Evolutionary conservation across 441 rosid genomes (phyloP), one percentile per base, ranked within the genome.

Genomic region (Oxalis stricta): DNA sequence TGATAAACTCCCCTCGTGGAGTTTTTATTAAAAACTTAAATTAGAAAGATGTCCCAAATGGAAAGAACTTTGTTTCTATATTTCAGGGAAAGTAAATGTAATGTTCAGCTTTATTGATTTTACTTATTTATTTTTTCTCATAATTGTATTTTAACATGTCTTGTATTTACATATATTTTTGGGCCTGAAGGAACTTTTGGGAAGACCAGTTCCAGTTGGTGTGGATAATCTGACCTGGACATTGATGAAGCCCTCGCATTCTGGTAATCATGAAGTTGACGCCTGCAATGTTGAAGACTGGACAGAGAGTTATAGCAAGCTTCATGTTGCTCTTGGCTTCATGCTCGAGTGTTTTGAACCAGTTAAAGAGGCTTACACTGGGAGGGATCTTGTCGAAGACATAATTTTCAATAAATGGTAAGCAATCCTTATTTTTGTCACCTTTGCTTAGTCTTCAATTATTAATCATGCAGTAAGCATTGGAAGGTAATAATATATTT

Each of bases 291-390:
- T 56, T 15, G 78, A 75, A 53, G 53, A 59, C 19, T 50, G 52
- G 42, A 55, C 61, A 32, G 85, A 75, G 60, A 69, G 39, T 55
- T 60, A 73, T 48, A 64, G 75, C 68, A 84, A 59, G 69, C 80
- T 84, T 22, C 69, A 44, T 57, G 56, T 84, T 47, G 91, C 95
- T 10, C 70, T 79, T 52, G 72, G 57, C 11, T 77, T 84, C 45
- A 73, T 88, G 85, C 97, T 79, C 18, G 94, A 88, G 59, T 79
- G 92, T 58, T 88, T 88, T 15, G 80, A 88, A 65, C 72, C 72
- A 12, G 64, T 84, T 16, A 55, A 67, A 60, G 92, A 76, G 36
- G 59, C 76, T 66, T 44, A 10, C 38, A 67, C 69, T 7, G 44
- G 54, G 41, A 63, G 88, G 52, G 95, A 88, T 70, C 59, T 82